Conservation (phyloP, 2,329 filamentous ascomycete genomes). For the Tothia fuscella region DNA sequence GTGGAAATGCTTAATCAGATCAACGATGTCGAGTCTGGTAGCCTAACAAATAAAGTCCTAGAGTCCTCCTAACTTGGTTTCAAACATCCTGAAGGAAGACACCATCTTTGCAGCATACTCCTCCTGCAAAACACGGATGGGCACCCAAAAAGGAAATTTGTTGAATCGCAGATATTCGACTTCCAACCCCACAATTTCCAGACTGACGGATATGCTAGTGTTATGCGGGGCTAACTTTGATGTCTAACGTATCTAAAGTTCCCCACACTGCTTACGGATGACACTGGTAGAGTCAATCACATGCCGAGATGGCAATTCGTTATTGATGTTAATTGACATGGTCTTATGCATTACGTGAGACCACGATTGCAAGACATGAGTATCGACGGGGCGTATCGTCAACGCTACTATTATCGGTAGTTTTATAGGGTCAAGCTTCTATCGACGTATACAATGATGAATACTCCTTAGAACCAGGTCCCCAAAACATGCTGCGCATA, state of each 20-base stretch:
- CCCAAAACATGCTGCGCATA: constrained; percentile 25
- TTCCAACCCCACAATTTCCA: too few species aligned
- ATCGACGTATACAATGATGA: too few species aligned
- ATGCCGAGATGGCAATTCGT: constrained; percentile 28
- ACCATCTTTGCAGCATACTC: too few species aligned
- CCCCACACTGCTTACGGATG: constrained; percentile 27
- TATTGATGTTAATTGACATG: constrained; percentile 27
- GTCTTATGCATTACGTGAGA: constrained; percentile 27
- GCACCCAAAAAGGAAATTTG: constrained; percentile 19
- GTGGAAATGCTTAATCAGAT: too few species aligned
- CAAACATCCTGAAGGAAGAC: too few species aligned
- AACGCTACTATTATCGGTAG: constrained; percentile 42
- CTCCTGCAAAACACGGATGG: constrained; percentile 26
- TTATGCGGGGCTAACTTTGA: too few species aligned
- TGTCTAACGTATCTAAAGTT: constrained; percentile 32
- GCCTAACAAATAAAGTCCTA: too few species aligned
- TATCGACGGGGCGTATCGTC: constrained; percentile 25
- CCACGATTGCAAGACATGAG: constrained; percentile 30
- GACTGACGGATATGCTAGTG: too few species aligned
- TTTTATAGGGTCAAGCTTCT: constrained; percentile 33
- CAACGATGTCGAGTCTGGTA: too few species aligned
- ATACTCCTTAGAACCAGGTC: too few species aligned
- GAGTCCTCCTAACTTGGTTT: too few species aligned
- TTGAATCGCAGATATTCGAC: constrained; percentile 26
- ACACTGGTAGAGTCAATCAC: constrained; percentile 19